These are phyloP conservation scores for Casuarina cunninghamiana DNA, from an alignment of 306 rosid genomes.

Conservation along the genomic window DNA sequence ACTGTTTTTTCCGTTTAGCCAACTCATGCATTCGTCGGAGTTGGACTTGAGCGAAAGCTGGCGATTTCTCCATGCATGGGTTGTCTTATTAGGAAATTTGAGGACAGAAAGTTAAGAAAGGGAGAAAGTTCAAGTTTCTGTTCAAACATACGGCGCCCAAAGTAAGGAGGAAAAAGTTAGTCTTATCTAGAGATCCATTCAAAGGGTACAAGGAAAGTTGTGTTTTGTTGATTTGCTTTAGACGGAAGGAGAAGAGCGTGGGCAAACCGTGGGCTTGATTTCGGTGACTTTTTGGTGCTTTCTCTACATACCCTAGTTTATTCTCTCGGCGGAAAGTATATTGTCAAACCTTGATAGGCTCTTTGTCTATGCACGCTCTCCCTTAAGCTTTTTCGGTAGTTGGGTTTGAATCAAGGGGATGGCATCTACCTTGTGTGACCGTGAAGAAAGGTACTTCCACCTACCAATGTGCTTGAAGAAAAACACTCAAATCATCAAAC, in stretches of 20 bases:
- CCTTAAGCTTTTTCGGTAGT: neutral
- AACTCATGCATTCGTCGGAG: conserved; percentile 32
- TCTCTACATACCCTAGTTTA: neutral
- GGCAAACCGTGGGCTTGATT: neutral
- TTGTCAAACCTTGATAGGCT: neutral
- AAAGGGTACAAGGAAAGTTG: neutral
- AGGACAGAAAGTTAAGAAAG: neutral
- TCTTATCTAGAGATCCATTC: neutral
- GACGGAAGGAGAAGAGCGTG: conserved; percentile 25
- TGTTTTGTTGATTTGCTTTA: conserved; percentile 1
- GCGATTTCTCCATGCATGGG: conserved; percentile 35
- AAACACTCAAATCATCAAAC: neutral
- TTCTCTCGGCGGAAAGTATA: neutral
- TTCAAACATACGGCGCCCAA: conserved; percentile 42
- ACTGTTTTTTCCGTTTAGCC: neutral
- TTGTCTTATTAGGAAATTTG: conserved; percentile 17
- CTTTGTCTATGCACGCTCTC: neutral
- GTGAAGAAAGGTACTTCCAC: conserved; percentile 1
- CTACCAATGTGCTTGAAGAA: neutral
- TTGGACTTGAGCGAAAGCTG: conserved; percentile 22
- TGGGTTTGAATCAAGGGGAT: neutral
- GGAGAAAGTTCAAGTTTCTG: neutral
- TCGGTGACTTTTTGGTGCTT: neutral
- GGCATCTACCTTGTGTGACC: neutral
- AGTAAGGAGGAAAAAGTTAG: neutral